phyloP scores from a whole-genome alignment of 768 basidiomycete genomes.

The Paxillus rubicundulus region DNA sequence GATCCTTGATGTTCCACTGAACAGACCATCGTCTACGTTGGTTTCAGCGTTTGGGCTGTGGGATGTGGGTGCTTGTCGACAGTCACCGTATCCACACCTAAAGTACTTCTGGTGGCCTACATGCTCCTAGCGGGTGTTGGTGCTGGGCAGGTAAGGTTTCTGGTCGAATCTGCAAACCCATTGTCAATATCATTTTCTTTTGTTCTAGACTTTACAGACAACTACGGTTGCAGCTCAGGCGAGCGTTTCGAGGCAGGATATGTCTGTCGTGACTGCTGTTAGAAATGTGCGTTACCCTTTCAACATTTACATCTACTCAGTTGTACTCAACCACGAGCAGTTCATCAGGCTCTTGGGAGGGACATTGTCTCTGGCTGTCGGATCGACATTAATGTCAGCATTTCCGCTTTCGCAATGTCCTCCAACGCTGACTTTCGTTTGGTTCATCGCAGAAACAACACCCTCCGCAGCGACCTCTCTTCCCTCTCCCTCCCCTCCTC shows the following conservation, averaged over 20 bases:
- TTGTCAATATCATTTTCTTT: not conserved
- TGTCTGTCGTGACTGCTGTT: slow-evolving; percentile 73
- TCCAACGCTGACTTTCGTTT: not conserved
- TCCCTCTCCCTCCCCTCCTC: slow-evolving; percentile 36
- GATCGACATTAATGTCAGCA: slow-evolving; percentile 52
- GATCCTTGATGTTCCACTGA: not conserved
- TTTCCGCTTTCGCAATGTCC: slow-evolving; percentile 5
- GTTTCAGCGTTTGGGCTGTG: slow-evolving; percentile 68
- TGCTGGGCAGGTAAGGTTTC: slow-evolving; percentile 46
- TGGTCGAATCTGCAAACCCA: too few relatives aligned
- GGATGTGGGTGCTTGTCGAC: slow-evolving; percentile 72
- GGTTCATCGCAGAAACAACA: slow-evolving; percentile 40
- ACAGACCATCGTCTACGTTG: slow-evolving; percentile 56
- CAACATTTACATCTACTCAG: not conserved
- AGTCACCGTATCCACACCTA: slow-evolving; percentile 45
- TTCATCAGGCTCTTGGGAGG: slow-evolving; percentile 72
- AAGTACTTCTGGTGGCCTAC: slow-evolving; percentile 53
- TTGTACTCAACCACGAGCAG: slow-evolving; percentile 28
- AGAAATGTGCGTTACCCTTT: slow-evolving; percentile 45
- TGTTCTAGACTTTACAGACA: slow-evolving; percentile 51
- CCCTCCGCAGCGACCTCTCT: slow-evolving; percentile 42
- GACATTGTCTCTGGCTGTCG: slow-evolving; percentile 62
- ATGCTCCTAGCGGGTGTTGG: slow-evolving; percentile 61
- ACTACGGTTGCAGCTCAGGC: slow-evolving; percentile 74
- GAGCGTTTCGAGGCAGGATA: slow-evolving; percentile 64